Evolutionary conservation across 805 yeast genomes (phyloP), one percentile per base, ranked within the genome.

Genomic region (Kregervanrija delftensis): DNA sequence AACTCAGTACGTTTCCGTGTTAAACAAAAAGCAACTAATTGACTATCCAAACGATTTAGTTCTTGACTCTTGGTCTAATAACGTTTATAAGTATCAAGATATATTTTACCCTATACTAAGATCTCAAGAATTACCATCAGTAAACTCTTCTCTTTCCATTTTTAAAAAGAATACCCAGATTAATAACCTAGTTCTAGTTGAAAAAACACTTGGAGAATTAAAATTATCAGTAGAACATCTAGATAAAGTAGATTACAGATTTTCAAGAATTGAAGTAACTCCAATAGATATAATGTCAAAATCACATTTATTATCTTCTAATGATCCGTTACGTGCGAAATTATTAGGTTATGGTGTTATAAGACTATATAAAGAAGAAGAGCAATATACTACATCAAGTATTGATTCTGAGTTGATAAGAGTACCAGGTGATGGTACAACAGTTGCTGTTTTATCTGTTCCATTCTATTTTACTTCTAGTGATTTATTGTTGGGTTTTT

Each of bases 381-480:
- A 58, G 12, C 48, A 42, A 17, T 36, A 43, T 5, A 45, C 45
- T 15, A 15, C 28, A 4, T 43, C 56, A 8, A 53, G 54, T 31
- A 47, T 56, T 8, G 57, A 52, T 8, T 35, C 42, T 3, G 49
- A 42, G 4, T 37, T 48, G 33, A 37, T 37, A 8, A 42, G 43
- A 17, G 52, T 53, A 5, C 35, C 65, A 3, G 79, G 79, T 0
- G 83, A 81, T 56, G 79, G 74, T 33, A 76, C 88, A 1, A 83
- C 84, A 65, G 77, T 86, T 4, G 80, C 91, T 1, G 84, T 88
- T 14, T 62, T 88, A n/a, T 89, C 95, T 0, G 81, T 89, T 0
- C 97, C 97, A 0, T 79, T 85, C 10, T 90, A 89, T 59, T 83
- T 89, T 61, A 81, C 95, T 0, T 86, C 91, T 0, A 83, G 88